Evolutionary conservation across 73 alveolate species (phyloP).

Genomic region (Paramecium primaurelia): DNA sequence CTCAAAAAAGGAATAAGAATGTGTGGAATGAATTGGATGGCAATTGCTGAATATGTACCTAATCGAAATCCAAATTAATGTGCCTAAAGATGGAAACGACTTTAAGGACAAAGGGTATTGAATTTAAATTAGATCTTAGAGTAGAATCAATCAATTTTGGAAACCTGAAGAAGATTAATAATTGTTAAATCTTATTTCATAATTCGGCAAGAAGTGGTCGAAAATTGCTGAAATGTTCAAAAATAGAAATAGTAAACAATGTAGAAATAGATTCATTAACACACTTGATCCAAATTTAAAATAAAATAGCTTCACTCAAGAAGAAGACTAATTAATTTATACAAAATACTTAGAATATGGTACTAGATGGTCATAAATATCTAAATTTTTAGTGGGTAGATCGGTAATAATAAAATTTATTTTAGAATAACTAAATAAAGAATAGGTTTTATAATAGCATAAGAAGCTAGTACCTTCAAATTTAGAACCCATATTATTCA

Average conservation of each 20-base stretch:
- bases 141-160: neutral
- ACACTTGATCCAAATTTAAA: neutral
- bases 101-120: neutral
- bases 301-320: neutral
- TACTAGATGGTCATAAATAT: neutral
- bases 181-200: neutral
- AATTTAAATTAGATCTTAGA: neutral
- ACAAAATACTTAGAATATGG: neutral
- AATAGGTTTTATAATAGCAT: constrained; percentile 43
- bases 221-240: neutral
- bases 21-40: neutral
- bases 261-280: neutral
- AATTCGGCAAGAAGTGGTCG: neutral
- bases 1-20: neutral
- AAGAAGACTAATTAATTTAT: neutral
- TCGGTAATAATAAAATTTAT: neutral
- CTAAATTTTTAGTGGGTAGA: constrained; percentile 19
- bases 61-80: neutral
- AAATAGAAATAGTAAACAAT: neutral
- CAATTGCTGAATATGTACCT: neutral
- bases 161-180: neutral
- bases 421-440: constrained; percentile 23
- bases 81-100: neutral
- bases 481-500: neutral
- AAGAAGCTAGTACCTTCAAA: neutral